Evolutionary conservation across 805 yeast species (phyloP), one percentile per base, ranked within the genome.

Genomic region (Saturnispora gosingensis): DNA sequence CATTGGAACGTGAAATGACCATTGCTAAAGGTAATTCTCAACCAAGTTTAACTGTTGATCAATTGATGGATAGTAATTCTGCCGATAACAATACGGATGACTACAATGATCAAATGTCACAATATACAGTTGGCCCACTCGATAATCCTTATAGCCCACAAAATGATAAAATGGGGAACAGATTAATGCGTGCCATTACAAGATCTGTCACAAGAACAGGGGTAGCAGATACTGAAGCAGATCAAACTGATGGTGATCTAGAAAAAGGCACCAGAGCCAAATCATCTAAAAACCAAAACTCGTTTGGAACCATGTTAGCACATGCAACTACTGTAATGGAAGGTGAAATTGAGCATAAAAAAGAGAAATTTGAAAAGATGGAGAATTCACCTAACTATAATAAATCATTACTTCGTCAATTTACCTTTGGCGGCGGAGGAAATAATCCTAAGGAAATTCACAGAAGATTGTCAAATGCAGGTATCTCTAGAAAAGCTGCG

Each of bases 1-100:
- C 91, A 3, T 63, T 77, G 42, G 67, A 65, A 27, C 68, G 76
- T 50, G 90, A 85, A 58, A 68, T 67, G 44, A 71, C 82, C 0
- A 80, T 85, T 50, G 88, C 88, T 4, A 69, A 30, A 5, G 34
- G 71, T 27, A 57, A 71, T 9, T 58, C 59, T 58, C 36, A 30
- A 44, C 54, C 56, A 13, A 55, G 59, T 0, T 38, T 43, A 25
- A 39, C 49, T 36, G 18, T 53, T 7, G 55, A 53, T 45, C 48
- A 44, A 13, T 4, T 47, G 13, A 18, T 49, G 4, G 49, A 53
- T 10, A 66, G 25, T 9, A 62, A 43, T 24, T 40, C 44, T 22
- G 44, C 8, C n/a, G 56, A 52, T 16, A 56, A 54, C 5, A 69
- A 68, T 49, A 4, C 13, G 3, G 65, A 63, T 44, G 58, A 59